Evolutionary conservation across 2,329 filamentous ascomycete species (phyloP).

Genomic region (Dactylellina leptospora): DNA sequence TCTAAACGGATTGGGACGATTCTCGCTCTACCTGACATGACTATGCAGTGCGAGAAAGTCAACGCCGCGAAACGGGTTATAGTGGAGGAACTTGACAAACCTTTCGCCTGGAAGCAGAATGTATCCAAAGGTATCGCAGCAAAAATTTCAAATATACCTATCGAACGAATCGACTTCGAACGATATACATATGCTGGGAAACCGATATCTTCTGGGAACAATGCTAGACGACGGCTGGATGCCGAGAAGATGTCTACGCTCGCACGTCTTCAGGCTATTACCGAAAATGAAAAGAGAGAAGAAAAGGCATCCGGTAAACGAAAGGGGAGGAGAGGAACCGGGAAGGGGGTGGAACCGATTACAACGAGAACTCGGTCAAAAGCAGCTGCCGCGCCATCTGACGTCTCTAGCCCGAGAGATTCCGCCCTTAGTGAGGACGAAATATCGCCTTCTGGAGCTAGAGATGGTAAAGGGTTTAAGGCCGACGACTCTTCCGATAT

Average conservation of each 20-base stretch:
- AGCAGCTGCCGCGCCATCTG: not conserved
- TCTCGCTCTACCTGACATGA: slow-evolving; percentile 11
- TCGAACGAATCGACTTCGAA: slow-evolving; percentile 49
- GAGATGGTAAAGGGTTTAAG: slow-evolving; percentile 6
- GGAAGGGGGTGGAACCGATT: slow-evolving; percentile 1
- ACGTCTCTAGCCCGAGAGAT: slow-evolving; percentile 16
- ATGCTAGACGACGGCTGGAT: slow-evolving; percentile 42
- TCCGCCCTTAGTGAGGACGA: too few species aligned
- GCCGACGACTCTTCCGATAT: slow-evolving; percentile 24
- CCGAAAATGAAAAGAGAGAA: slow-evolving; percentile 45
- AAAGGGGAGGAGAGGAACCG: slow-evolving; percentile 19
- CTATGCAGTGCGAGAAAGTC: slow-evolving; percentile 26
- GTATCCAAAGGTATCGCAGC: slow-evolving; percentile 20
- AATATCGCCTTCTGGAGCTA: not conserved
- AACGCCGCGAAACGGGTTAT: slow-evolving; percentile 33
- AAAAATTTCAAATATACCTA: slow-evolving; percentile 23
- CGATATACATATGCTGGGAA: slow-evolving; percentile 36
- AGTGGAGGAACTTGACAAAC: slow-evolving; percentile 46
- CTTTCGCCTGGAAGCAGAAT: slow-evolving; percentile 47
- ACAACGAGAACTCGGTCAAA: slow-evolving; percentile 30
- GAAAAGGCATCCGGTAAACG: slow-evolving; percentile 8
- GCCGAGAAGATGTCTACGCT: slow-evolving; percentile 52
- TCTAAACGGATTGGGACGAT: slow-evolving; percentile 34
- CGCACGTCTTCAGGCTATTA: slow-evolving; percentile 50
- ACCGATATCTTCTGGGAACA: slow-evolving; percentile 22